A percentile compares a stretch with the other conserved stretches of the same genome.
phyloP scores from a whole-genome alignment of 2,329 filamentous ascomycete genomes.

The Rosellinia necatrix region DNA sequence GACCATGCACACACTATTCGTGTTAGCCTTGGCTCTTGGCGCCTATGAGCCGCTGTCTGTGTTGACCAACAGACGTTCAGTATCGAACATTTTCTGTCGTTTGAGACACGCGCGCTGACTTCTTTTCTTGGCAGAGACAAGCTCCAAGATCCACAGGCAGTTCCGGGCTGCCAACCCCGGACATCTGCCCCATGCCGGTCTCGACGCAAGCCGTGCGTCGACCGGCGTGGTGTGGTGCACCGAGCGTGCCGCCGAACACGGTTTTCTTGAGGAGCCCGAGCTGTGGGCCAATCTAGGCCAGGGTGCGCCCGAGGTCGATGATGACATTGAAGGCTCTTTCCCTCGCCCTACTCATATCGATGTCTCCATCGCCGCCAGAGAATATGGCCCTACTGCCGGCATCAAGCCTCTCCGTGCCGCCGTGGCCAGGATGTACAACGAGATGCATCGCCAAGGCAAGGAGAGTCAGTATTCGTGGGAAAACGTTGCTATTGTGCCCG shows the following conservation, averaged over 20 bases:
- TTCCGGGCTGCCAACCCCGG: slow-evolving; percentile 91
- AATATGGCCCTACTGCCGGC: slow-evolving; percentile 92
- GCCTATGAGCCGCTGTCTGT: slow-evolving; percentile 27
- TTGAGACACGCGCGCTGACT: slow-evolving; percentile 26
- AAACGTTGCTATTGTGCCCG: slow-evolving; percentile 95
- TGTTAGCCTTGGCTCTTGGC: slow-evolving; percentile 39
- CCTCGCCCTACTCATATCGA: slow-evolving; percentile 78
- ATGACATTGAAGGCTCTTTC: slow-evolving; percentile 90
- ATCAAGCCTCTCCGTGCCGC: slow-evolving; percentile 90
- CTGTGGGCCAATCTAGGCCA: slow-evolving; percentile 93
- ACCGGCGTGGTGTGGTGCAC: slow-evolving; percentile 96
- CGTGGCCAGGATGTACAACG: slow-evolving; percentile 91
- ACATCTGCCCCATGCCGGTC: slow-evolving; percentile 86
- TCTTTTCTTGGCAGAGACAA: slow-evolving; percentile 63
- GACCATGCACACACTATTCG: slow-evolving; percentile 25
- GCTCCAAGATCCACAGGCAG: slow-evolving; percentile 83
- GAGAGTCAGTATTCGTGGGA: slow-evolving; percentile 93
- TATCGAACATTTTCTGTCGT: not conserved
- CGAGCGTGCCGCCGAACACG: slow-evolving; percentile 85
- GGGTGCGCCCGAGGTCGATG: slow-evolving; percentile 91
- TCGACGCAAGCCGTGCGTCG: slow-evolving; percentile 84
- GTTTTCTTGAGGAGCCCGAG: slow-evolving; percentile 80
- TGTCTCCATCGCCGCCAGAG: slow-evolving; percentile 76
- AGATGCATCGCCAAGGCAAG: slow-evolving; percentile 86
- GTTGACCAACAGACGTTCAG: no score